Evolutionary conservation across 768 basidiomycete genomes (phyloP).

Genomic region (Austroboletus festivus): DNA sequence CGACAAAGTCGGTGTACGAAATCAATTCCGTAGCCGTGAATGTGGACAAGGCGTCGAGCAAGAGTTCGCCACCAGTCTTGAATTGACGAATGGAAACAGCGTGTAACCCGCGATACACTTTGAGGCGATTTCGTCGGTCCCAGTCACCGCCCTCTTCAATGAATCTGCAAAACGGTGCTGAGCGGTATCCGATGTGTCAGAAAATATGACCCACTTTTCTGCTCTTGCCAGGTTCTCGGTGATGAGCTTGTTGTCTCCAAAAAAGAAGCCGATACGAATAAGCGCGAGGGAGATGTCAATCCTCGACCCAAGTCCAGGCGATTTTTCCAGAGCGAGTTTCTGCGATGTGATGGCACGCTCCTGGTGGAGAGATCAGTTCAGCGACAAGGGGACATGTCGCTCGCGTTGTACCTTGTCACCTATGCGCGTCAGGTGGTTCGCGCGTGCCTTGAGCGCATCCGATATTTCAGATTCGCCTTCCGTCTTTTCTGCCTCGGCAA

Average conservation of each 20-base stretch:
- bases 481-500: constrained; percentile 84
- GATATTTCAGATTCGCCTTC: constrained; percentile 93
- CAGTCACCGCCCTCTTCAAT: constrained; percentile 97
- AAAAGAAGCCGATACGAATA: constrained; percentile 89
- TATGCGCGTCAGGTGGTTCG: constrained; percentile 83
- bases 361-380: constrained; percentile 36
- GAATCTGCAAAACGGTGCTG: constrained; percentile 44
- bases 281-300: constrained; percentile 92
- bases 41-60: constrained; percentile 89
- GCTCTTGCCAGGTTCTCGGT: constrained; percentile 72
- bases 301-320: constrained; percentile 85
- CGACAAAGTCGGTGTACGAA: constrained; percentile 86
- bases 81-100: constrained; percentile 88
- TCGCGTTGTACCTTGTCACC: constrained; percentile 62
- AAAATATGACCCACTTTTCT: constrained; percentile 57
- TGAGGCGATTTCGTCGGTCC: constrained; percentile 94
- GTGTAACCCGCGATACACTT: constrained; percentile 91
- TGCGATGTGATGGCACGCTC: constrained; percentile 80
- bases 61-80: constrained; percentile 74
- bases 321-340: constrained; percentile 83
- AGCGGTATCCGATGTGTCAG: not conserved
- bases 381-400: not conserved
- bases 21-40: constrained; percentile 92
- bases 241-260: constrained; percentile 71
- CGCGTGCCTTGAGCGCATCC: constrained; percentile 80